Conservation (phyloP, 805 yeast genomes). For the Danielozyma ontarioensis region DNA sequence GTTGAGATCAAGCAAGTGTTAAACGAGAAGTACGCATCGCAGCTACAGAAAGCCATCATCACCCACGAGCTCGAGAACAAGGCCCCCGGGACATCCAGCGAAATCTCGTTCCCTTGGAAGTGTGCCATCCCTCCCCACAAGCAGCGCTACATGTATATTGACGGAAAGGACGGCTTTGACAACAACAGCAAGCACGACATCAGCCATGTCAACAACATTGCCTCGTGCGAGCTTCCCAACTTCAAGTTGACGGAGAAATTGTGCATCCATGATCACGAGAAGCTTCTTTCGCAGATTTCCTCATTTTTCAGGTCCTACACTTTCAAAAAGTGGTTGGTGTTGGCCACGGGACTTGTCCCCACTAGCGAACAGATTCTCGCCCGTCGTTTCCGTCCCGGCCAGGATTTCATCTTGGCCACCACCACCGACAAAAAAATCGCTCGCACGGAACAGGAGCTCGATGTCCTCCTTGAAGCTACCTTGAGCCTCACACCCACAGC, state of each 20-base stretch:
- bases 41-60: slow-evolving; percentile 45
- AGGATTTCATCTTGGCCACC: slow-evolving; percentile 89
- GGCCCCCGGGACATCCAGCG: slow-evolving; percentile 52
- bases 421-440: slow-evolving; percentile 38
- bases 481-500: slow-evolving; percentile 71
- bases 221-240: slow-evolving; percentile 52
- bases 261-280: background rate
- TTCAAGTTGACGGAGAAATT: slow-evolving; percentile 34
- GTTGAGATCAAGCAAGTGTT: slow-evolving; percentile 64
- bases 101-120: slow-evolving; percentile 75
- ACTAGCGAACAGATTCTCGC: slow-evolving; percentile 64
- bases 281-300: slow-evolving; percentile 45
- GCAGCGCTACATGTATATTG: slow-evolving; percentile 79
- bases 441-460: slow-evolving; percentile 30
- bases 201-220: slow-evolving; percentile 23
- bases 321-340: slow-evolving; percentile 65
- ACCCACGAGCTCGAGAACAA: slow-evolving; percentile 54
- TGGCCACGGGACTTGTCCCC: slow-evolving; percentile 58
- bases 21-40: slow-evolving; percentile 46
- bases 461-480: slow-evolving; percentile 68
- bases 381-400: slow-evolving; percentile 92
- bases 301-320: slow-evolving; percentile 53
- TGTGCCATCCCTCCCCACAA: slow-evolving; percentile 92
- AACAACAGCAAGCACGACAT: slow-evolving; percentile 29
- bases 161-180: slow-evolving; percentile 46